Evolutionary conservation across 768 basidiomycete species (phyloP), one percentile per base, ranked within the genome.

Genomic region (Calvatia gigantea): DNA sequence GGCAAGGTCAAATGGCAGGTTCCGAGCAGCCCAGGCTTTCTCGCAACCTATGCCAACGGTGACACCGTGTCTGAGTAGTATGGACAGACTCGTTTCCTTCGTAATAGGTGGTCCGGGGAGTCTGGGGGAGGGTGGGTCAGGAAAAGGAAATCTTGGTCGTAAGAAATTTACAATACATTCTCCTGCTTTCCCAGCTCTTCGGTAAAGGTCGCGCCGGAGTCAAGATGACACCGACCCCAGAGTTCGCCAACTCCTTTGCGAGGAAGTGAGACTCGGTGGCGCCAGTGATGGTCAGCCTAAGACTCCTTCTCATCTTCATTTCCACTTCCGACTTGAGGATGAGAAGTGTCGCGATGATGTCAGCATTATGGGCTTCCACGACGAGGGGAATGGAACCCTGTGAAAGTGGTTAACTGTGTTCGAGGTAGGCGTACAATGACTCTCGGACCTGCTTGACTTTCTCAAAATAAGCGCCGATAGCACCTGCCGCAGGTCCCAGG

Each of bases 341-440:
- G 41, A 95, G 74, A 31, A 95, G 69, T 0, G 87, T 83, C 1
- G 88, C 90, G 58, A 95, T 94, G 49, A 89, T 74, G 67, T 95
- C 94, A 3, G 90, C 92, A 61, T 77, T 91, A 60, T 87, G 74
- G 2, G 82, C 84, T 51, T 86, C 82, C 6, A 93, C 73, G 9
- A 96, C 87, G 4, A 97, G 73, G 2, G 90, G 86, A 19, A 94
- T 75, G 32, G 75, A 63, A 4, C 91, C 89, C 84, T 88, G 58
- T 27, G 31, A 11, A 32, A 25, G 15, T 6, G 2, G 17, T 15
- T 56, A 2, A 51, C 48, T 4, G 51, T 21, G 25, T 28, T 12
- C 25, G 14, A n/a, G 32, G 33, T 12, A 15, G 14, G 33, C 39
- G 11, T 58, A 56, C 14, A 27, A 14, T 31, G 38, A 23, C n/a